A percentile compares a stretch with the other conserved stretches of the same genome.
These are phyloP conservation scores for Elsinoe batatas DNA, from an alignment of 2,329 filamentous ascomycete species.

Conservation along the genomic window DNA sequence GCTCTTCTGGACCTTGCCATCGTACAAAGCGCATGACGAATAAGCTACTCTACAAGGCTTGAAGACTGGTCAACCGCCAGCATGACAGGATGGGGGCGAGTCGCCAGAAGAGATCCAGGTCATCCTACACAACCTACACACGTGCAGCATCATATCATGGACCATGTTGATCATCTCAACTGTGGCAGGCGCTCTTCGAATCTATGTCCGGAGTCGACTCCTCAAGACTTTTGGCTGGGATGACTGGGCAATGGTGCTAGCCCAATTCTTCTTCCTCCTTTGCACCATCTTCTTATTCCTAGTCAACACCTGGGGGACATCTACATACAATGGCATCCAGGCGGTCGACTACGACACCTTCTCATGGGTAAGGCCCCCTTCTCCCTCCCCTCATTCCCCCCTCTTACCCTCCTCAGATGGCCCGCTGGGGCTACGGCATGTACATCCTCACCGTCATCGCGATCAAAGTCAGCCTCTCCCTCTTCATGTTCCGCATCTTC, in stretches of 20 bases:
- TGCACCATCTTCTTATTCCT: conserved; percentile 4
- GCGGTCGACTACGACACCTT: not conserved
- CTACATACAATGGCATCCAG: not conserved
- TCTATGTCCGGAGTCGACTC: conserved; percentile 32
- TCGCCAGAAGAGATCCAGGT: not conserved
- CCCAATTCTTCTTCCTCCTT: conserved; percentile 6
- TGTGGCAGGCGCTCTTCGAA: conserved; percentile 30
- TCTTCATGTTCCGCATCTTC: conserved; percentile 38
- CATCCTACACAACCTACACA: not conserved
- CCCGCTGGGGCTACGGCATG: conserved; percentile 23
- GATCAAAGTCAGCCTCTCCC: conserved; percentile 36
- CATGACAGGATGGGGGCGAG: not conserved
- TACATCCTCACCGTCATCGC: conserved; percentile 34
- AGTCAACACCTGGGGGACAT: not conserved
- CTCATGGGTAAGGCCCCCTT: not conserved
- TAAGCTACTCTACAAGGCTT: not conserved
- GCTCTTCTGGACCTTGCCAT: no score
- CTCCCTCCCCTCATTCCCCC: not conserved
- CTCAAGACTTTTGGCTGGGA: conserved; percentile 36
- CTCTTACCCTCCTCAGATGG: conserved; percentile 4
- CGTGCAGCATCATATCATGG: conserved; percentile 2
- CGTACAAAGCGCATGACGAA: not conserved
- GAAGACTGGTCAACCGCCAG: not conserved
- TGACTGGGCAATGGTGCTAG: conserved; percentile 30
- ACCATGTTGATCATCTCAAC: conserved; percentile 26